phyloP scores from a whole-genome alignment of 2,329 filamentous ascomycete genomes.

The Nannizzia gypsea region DNA sequence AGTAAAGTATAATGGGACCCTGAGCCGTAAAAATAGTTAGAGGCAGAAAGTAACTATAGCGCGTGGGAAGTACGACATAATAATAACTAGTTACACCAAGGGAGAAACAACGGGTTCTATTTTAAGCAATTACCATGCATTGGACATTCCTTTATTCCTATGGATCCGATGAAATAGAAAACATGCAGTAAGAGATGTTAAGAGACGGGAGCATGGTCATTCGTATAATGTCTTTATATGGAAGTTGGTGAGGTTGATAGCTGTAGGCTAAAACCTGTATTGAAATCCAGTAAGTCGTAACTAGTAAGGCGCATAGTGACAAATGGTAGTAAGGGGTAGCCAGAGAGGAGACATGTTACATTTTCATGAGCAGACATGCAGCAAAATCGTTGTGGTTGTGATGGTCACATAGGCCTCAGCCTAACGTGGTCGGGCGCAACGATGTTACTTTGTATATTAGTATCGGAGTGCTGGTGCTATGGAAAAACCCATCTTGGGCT shows the following conservation, averaged over 20 bases:
- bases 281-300: too few relatives aligned
- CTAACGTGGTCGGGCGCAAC: background rate
- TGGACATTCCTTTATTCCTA: too few relatives aligned
- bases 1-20: background rate
- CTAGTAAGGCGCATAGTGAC: too few relatives aligned
- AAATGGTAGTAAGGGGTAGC: background rate
- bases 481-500: conserved; percentile 39
- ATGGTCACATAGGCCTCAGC: background rate
- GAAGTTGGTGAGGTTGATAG: too few relatives aligned
- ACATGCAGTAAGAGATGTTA: too few relatives aligned
- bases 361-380: too few relatives aligned
- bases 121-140: background rate
- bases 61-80: background rate
- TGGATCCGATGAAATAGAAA: too few relatives aligned
- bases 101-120: background rate
- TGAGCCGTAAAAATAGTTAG: too few relatives aligned
- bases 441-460: conserved; percentile 20
- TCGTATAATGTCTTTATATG: too few relatives aligned
- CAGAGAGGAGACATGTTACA: background rate
- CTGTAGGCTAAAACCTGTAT: too few relatives aligned
- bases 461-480: conserved; percentile 31
- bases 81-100: background rate
- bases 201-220: too few relatives aligned
- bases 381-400: background rate
- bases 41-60: background rate